Conservation (phyloP, 495 filamentous ascomycete genomes). For the Hyaloscypha hepaticicola region DNA sequence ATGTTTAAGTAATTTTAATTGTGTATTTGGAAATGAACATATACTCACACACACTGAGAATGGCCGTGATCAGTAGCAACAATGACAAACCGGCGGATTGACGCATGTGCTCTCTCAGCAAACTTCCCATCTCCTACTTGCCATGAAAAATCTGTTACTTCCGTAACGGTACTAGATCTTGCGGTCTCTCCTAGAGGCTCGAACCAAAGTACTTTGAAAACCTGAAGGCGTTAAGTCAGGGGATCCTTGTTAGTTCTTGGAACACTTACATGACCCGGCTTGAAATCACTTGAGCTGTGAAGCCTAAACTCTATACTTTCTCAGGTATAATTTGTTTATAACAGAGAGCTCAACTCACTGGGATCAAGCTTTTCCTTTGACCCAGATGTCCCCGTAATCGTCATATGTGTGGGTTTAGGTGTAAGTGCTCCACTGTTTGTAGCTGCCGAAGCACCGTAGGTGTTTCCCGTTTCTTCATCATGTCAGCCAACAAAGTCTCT, state of each 20-base stretch:
- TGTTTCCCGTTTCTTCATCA: neutral
- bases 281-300: neutral
- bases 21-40: neutral
- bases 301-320: neutral
- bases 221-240: slow-evolving; percentile 4
- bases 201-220: slow-evolving; percentile 30
- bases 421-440: neutral
- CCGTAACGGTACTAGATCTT: neutral
- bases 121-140: neutral
- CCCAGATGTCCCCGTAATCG: neutral
- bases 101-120: neutral
- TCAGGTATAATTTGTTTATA: neutral
- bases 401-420: neutral
- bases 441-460: neutral
- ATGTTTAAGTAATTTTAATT: neutral
- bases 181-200: slow-evolving; percentile 17
- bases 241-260: neutral
- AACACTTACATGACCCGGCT: neutral
- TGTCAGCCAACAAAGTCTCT: neutral
- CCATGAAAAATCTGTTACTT: slow-evolving; percentile 1
- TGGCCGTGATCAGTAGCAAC: slow-evolving; percentile 8
- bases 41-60: slow-evolving; percentile 22
- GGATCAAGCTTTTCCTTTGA: neutral
- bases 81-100: slow-evolving; percentile 24
- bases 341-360: neutral